Base-by-base conservation (phyloP, 495 filamentous ascomycete species). In the Aspergillus campestris region DNA sequence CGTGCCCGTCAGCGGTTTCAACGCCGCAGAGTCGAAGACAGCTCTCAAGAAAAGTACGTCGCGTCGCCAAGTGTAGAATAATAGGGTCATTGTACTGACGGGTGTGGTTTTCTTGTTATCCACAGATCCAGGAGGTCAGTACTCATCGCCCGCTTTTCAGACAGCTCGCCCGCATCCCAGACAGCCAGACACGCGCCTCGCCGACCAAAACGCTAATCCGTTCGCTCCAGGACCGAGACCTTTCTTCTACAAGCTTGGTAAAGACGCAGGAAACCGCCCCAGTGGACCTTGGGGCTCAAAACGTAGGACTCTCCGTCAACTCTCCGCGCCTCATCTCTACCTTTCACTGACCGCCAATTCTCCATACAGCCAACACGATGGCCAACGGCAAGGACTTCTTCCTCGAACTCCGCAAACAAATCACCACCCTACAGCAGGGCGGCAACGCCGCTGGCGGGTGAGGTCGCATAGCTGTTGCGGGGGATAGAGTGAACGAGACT, bases 371-470 rank as follows among this genome's bases (percentile, higher is more conserved):
- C 24, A 75, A 75, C 44, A 62, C 59, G 5, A 78, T 77, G 74
- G 69, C 64, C 7, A 76, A 66, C 44, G 72, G 73, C 8, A 75
- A 73, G 55, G 74, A 78, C 37, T 77, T 78, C 54, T 76, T 72
- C 45, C 51, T 73, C 42, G 74, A 77, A 47, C 65, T 78, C 12
- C 66, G 72, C 6, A 77, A 75, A 53, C 72, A 76, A 45, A 52
- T 77, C 5, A 62, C 71, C 8, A 39, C 60, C 8, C 44, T 75
- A 33, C 71, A 66, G 37, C 64, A 71, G 39, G 55, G 61, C 31
- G 66, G 55, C 5, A 61, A 55, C 51, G 61, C 66, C 14, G 59
- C 71, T 14, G 72, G 72, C 30, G 70, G 71, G 42, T 74, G 57
- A 71, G 44, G 32, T 24, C 24, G 13, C 8, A 34, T 9, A 36